Evolutionary conservation across 192 early-diverging fungal species (phyloP), one percentile per base, ranked within the genome.

Genomic region (Gonapodya prolifera): DNA sequence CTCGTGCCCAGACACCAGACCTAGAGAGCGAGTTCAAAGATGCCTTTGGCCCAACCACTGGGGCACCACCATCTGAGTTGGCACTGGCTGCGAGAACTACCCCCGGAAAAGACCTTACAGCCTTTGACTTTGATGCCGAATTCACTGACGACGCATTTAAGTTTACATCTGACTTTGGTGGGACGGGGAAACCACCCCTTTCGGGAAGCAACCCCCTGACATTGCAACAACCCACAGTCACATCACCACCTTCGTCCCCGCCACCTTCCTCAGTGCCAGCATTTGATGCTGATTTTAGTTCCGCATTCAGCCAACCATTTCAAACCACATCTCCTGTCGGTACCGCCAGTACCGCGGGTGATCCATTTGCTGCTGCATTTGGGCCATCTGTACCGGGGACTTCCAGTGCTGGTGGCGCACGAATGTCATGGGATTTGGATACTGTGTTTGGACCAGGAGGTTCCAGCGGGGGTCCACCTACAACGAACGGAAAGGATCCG

Each of bases 21-120:
- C 71, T 73, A 29, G 71, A 73, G 13, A 32, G 8, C 31, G 71
- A 73, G 29, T 73, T 73, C 71, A 32, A 73, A 73, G 71, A 16
- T 32, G 71, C 71, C 31, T 73, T 73, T 29, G 32, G 32, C 2
- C 28, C 18, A 2, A 32, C 8, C 71, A 2, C 71, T 29, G 71
- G 28, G 28, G 71, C 71, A 18, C 71, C 71, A 18, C 28, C 71
- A 16, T 18, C 71, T 16, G 71, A 18, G 18, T 8, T 32, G 18
- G 71, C 71, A 73, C 8, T 8, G 2, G 28, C 31, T 23, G 8
- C 45, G 8, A 61, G 23, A 23, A 8, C 23, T 23, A 61, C 8
- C 23, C 8, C 45, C 23, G 45, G 45, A 61, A 61, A 61, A 23
- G 71, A 30, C 29, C 29, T 73, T 8, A 29, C 18, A 2, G 71